Evolutionary conservation across 2,329 filamentous ascomycete species (phyloP).

Genomic region (Arthrobotrys pseudoclavata): DNA sequence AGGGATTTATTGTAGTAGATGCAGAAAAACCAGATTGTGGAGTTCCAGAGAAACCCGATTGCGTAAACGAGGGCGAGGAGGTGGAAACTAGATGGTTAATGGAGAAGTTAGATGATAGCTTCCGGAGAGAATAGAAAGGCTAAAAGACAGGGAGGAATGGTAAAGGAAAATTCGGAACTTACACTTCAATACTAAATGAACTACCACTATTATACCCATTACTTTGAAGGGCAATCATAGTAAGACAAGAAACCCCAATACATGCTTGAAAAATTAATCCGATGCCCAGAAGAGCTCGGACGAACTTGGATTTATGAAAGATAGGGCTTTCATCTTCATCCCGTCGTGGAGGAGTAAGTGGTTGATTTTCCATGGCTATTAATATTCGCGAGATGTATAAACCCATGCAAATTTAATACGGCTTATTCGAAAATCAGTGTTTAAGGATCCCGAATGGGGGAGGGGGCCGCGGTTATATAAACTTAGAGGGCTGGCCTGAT

Average conservation of each 20-base stretch:
- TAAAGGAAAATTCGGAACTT: not conserved
- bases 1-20: constrained; percentile 50
- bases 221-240: not conserved
- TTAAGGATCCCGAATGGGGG: not conserved
- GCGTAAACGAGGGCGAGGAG: constrained; percentile 5
- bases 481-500: constrained; percentile 1
- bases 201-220: not conserved
- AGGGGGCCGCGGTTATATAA: not conserved
- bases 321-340: constrained; percentile 1
- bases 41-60: constrained; percentile 21
- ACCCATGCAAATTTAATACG: constrained; percentile 20
- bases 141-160: not conserved
- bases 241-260: not conserved
- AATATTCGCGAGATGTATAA: constrained; percentile 37
- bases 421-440: not conserved
- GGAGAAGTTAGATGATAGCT: not conserved
- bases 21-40: constrained; percentile 39
- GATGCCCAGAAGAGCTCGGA: constrained; percentile 13
- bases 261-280: constrained; percentile 23
- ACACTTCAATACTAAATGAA: constrained; percentile 33
- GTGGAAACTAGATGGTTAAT: not conserved
- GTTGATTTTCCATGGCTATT: constrained; percentile 40
- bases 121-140: too few relatives aligned
- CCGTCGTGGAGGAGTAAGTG: not conserved
- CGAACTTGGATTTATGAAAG: constrained; percentile 28